phyloP scores from a whole-genome alignment of 2,329 filamentous ascomycete species.

The Hymenotorrendiella dingleyae region DNA sequence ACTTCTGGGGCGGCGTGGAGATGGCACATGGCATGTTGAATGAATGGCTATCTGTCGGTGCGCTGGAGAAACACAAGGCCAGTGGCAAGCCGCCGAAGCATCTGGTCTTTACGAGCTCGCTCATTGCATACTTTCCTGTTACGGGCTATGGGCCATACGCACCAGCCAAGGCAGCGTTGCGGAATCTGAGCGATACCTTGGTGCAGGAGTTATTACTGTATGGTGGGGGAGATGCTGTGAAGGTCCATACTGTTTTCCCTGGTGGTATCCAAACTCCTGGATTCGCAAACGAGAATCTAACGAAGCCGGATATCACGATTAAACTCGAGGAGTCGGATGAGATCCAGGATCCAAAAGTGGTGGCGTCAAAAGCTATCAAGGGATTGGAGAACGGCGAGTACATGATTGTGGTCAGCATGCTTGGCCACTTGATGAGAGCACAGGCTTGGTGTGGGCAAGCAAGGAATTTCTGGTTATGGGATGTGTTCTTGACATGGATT shows the following conservation, averaged over 20 bases:
- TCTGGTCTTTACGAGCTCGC: slow-evolving; percentile 81
- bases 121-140: slow-evolving; percentile 67
- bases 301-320: slow-evolving; percentile 75
- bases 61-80: slow-evolving; percentile 31
- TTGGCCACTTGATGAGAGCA: slow-evolving; percentile 68
- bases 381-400: slow-evolving; percentile 78
- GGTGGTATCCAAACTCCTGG: slow-evolving; percentile 77
- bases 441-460: slow-evolving; percentile 47
- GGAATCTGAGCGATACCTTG: slow-evolving; percentile 75
- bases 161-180: slow-evolving; percentile 79
- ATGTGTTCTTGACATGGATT: slow-evolving; percentile 51
- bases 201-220: slow-evolving; percentile 82
- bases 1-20: slow-evolving; percentile 83
- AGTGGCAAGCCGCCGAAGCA: slow-evolving; percentile 56
- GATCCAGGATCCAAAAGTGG: slow-evolving; percentile 69
- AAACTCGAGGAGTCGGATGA: slow-evolving; percentile 79
- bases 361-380: slow-evolving; percentile 62
- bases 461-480: slow-evolving; percentile 54
- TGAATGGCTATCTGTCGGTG: slow-evolving; percentile 60
- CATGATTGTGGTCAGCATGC: slow-evolving; percentile 67
- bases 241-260: slow-evolving; percentile 76
- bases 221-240: slow-evolving; percentile 61
- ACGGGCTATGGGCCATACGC: slow-evolving; percentile 80
- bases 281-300: slow-evolving; percentile 65
- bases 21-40: slow-evolving; percentile 75